phyloP scores from a whole-genome alignment of 2,329 filamentous ascomycete species.

The Sphaerulina vaccinii region DNA sequence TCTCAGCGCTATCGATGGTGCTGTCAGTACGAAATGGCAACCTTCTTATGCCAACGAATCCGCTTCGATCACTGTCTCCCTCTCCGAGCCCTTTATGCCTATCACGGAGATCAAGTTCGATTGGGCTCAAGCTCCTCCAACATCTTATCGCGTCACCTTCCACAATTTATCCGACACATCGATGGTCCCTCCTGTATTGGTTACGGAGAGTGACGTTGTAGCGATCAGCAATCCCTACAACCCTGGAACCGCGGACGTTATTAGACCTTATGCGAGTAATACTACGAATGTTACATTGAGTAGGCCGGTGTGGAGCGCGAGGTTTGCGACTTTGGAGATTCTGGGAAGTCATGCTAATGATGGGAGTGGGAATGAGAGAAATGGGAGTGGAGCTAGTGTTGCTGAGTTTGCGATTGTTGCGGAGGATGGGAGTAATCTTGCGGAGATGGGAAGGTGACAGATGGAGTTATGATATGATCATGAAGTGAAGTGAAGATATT shows the following conservation, averaged over 20 bases:
- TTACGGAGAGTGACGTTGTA: conserved; percentile 32
- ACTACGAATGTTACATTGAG: conserved; percentile 47
- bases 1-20: conserved; percentile 64
- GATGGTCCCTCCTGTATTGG: conserved; percentile 29
- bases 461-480: too few species aligned
- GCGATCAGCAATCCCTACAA: conserved; percentile 45
- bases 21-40: conserved; percentile 66
- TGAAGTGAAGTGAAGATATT: too few species aligned
- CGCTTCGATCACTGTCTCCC: conserved; percentile 57
- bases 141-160: conserved; percentile 55
- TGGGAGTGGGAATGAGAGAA: conserved; percentile 28
- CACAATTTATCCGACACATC: conserved; percentile 48
- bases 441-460: neutral
- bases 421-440: conserved; percentile 12
- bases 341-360: conserved; percentile 46
- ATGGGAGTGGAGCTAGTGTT: conserved; percentile 50
- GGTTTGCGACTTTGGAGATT: conserved; percentile 50
- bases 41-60: conserved; percentile 52
- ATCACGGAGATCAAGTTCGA: conserved; percentile 57
- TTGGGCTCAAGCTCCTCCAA: conserved; percentile 59
- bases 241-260: conserved; percentile 35
- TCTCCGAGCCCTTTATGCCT: conserved; percentile 41
- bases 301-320: conserved; percentile 43
- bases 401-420: conserved; percentile 47
- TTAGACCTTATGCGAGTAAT: conserved; percentile 45